Conservation (phyloP, 306 rosid species). For the Lotus japonicus region DNA sequence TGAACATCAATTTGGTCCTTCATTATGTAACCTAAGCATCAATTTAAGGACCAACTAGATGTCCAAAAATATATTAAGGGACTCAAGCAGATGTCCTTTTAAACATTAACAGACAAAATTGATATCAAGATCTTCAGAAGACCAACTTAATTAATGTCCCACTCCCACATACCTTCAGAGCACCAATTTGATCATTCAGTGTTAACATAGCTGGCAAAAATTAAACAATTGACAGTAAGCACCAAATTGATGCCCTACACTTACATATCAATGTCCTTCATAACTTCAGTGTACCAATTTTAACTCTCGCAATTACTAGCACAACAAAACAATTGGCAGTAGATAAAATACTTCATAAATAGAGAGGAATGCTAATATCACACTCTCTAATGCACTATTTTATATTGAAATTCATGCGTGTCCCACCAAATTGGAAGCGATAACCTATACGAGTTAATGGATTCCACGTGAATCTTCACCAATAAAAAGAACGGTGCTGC, state of each 20-base stretch:
- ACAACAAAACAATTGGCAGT: background rate
- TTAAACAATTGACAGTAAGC: background rate
- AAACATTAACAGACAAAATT: background rate
- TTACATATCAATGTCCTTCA: background rate
- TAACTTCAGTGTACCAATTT: background rate
- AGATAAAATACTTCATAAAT: background rate
- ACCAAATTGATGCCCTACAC: background rate
- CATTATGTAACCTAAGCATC: background rate
- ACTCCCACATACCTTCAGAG: background rate
- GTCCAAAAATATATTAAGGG: too few species aligned
- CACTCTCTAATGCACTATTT: too few species aligned
- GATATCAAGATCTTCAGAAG: background rate
- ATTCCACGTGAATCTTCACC: too few species aligned
- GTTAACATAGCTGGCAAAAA: background rate
- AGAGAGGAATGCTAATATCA: too few species aligned
- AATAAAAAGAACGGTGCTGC: too few species aligned
- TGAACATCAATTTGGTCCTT: background rate
- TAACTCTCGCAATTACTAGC: background rate
- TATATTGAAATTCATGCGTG: too few species aligned
- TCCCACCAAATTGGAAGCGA: too few species aligned
- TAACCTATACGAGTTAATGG: too few species aligned
- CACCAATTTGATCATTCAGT: background rate
- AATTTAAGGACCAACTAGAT: background rate
- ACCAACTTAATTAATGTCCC: background rate
- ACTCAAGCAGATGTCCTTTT: too few species aligned